Evolutionary conservation across 495 filamentous ascomycete species (phyloP).

Genomic region (Lineolata rhizophorae): DNA sequence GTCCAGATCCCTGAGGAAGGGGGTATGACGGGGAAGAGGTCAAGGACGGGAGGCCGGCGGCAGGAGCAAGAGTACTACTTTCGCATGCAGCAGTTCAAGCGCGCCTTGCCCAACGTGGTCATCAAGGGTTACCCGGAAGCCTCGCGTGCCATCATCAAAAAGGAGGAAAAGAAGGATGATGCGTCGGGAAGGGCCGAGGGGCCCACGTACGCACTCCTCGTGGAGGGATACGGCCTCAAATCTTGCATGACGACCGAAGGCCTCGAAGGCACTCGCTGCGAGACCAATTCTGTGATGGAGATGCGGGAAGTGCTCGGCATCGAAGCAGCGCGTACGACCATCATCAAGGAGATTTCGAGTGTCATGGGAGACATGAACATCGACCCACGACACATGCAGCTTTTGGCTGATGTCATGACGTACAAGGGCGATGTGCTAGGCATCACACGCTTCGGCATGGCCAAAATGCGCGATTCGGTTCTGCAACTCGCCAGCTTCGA

Average conservation of each 20-base stretch:
- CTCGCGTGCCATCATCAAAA: slow-evolving; percentile 72
- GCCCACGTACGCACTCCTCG: slow-evolving; percentile 49
- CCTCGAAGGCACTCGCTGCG: slow-evolving; percentile 47
- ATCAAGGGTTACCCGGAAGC: slow-evolving; percentile 77
- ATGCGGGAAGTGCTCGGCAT: slow-evolving; percentile 84
- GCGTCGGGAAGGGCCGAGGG: too few relatives aligned
- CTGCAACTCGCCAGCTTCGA: slow-evolving; percentile 92
- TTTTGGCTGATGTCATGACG: slow-evolving; percentile 97
- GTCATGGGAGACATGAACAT: slow-evolving; percentile 92
- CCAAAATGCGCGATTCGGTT: slow-evolving; percentile 92
- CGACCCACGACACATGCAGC: slow-evolving; percentile 94
- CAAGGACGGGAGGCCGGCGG: too few relatives aligned
- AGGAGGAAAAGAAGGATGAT: slow-evolving; percentile 19
- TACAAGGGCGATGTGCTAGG: slow-evolving; percentile 96
- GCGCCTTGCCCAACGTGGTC: slow-evolving; percentile 52
- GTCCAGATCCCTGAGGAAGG: slow-evolving; percentile 23
- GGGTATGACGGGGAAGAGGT: too few relatives aligned
- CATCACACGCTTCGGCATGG: slow-evolving; percentile 87
- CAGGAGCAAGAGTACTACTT: slow-evolving; percentile 37
- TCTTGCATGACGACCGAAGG: slow-evolving; percentile 84
- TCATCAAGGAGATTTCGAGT: slow-evolving; percentile 52
- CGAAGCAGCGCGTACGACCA: slow-evolving; percentile 74
- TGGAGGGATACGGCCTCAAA: slow-evolving; percentile 83
- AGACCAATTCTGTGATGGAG: slow-evolving; percentile 81
- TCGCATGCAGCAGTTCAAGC: slow-evolving; percentile 64